Conservation (phyloP, 352 stramenopile species). For the Globisporangium splendens region DNA sequence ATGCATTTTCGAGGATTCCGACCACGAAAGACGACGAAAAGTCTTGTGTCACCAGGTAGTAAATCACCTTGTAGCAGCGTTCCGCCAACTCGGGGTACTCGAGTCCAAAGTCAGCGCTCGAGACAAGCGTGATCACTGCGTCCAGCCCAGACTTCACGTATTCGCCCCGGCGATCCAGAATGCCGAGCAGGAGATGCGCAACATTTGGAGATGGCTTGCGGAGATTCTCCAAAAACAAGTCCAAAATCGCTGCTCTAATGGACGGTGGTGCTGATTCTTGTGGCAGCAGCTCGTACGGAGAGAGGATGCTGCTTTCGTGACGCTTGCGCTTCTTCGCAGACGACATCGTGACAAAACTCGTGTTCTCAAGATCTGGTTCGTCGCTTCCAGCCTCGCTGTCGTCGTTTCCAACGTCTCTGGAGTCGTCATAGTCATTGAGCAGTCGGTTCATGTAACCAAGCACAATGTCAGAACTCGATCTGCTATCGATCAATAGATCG, state of each 20-base stretch:
- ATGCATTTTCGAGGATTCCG: constrained; percentile 51
- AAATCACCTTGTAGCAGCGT: constrained; percentile 61
- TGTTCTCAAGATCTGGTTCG: constrained; percentile 12
- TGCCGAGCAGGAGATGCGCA: constrained; percentile 64
- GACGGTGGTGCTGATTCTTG: constrained; percentile 36
- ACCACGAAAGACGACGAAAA: constrained; percentile 59
- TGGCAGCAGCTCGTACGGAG: constrained; percentile 42
- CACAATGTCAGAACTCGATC: constrained; percentile 61
- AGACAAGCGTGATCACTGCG: constrained; percentile 71
- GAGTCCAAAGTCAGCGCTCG: constrained; percentile 59
- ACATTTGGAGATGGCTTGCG: constrained; percentile 73
- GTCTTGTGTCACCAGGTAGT: constrained; percentile 60
- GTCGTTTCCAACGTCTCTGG: constrained; percentile 17
- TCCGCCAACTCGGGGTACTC: constrained; percentile 62
- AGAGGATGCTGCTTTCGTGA: constrained; percentile 40
- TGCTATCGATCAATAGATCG: constrained; percentile 65
- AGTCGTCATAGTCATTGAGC: constrained; percentile 61
- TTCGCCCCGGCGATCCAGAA: constrained; percentile 34
- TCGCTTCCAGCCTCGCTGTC: constrained; percentile 13
- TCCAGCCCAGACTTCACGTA: constrained; percentile 62
- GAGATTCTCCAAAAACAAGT: constrained; percentile 77
- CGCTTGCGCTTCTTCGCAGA: constrained; percentile 39
- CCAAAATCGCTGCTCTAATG: constrained; percentile 65
- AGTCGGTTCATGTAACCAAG: constrained; percentile 79
- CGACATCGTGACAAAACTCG: constrained; percentile 31